Evolutionary conservation across 257 asterid species (phyloP).

Genomic region (Solanum verrucosum): DNA sequence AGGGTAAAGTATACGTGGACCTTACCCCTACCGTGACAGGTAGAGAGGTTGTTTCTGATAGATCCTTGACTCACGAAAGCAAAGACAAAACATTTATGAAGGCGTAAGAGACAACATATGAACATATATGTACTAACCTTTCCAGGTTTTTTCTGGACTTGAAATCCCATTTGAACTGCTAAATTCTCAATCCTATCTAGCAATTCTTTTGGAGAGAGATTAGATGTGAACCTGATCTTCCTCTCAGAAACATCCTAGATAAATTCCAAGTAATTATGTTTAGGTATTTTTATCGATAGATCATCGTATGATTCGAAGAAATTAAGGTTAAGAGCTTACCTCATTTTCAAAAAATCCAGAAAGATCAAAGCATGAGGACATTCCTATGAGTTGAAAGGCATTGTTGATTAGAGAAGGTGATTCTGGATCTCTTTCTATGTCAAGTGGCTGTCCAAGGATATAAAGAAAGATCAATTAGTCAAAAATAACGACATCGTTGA

Average conservation of each 20-base stretch:
- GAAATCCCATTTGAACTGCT: conserved; percentile 67
- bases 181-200: conserved; percentile 62
- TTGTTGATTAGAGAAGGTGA: conserved; percentile 48
- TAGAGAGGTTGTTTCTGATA: neutral
- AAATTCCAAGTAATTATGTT: neutral
- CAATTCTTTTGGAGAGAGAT: conserved; percentile 64
- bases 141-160: conserved; percentile 74
- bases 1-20: neutral
- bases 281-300: neutral
- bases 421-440: conserved; percentile 42
- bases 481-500: neutral
- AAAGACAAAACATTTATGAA: neutral
- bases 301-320: neutral
- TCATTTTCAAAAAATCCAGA: conserved; percentile 93
- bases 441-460: conserved; percentile 20
- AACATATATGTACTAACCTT: conserved; percentile 33
- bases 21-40: neutral
- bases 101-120: neutral
- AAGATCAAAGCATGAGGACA: conserved; percentile 87
- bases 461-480: neutral
- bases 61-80: neutral
- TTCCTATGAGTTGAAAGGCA: conserved; percentile 89
- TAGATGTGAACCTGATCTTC: conserved; percentile 80
- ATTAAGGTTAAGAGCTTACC: conserved; percentile 17
- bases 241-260: conserved; percentile 84